A percentile compares a stretch with the other conserved stretches of the same genome.
phyloP scores from a whole-genome alignment of 345 rosid species.

The Pugionium cornutum region DNA sequence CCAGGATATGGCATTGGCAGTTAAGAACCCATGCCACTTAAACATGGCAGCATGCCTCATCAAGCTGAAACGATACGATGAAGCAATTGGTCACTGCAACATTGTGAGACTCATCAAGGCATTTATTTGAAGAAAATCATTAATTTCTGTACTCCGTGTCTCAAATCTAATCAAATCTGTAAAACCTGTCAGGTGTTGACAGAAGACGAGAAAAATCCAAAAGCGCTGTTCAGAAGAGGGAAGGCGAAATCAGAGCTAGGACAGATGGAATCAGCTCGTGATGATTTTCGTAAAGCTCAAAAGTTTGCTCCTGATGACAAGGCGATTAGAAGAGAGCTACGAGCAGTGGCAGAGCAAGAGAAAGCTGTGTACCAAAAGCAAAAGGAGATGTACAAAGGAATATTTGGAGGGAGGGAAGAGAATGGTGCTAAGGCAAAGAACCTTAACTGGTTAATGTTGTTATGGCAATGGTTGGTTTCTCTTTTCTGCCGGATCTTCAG shows the following conservation, averaged over 20 bases:
- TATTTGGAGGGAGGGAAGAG: slow-evolving; percentile 66
- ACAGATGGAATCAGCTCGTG: slow-evolving; percentile 85
- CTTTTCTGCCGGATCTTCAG: slow-evolving; percentile 23
- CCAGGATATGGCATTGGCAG: slow-evolving; percentile 96
- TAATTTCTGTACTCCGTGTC: background rate
- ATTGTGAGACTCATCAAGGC: slow-evolving; percentile 44
- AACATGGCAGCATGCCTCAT: slow-evolving; percentile 90
- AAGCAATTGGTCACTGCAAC: slow-evolving; percentile 87
- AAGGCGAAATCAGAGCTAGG: slow-evolving; percentile 91
- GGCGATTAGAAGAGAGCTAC: slow-evolving; percentile 72
- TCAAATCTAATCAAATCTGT: slow-evolving; percentile 20
- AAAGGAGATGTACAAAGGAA: slow-evolving; percentile 82
- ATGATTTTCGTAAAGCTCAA: slow-evolving; percentile 77
- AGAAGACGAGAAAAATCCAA: slow-evolving; percentile 87
- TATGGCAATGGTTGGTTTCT: slow-evolving; percentile 33
- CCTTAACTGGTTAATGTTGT: slow-evolving; percentile 44
- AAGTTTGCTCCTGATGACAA: slow-evolving; percentile 85
- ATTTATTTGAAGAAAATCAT: slow-evolving; percentile 2
- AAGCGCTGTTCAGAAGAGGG: slow-evolving; percentile 92
- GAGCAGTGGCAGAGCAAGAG: slow-evolving; percentile 74
- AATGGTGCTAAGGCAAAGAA: slow-evolving; percentile 40
- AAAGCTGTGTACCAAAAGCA: slow-evolving; percentile 80
- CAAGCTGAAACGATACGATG: slow-evolving; percentile 76
- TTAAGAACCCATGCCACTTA: slow-evolving; percentile 94
- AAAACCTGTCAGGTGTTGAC: slow-evolving; percentile 58